phyloP scores from a whole-genome alignment of 2,329 filamentous ascomycete genomes.

The Chaetomium strumarium region DNA sequence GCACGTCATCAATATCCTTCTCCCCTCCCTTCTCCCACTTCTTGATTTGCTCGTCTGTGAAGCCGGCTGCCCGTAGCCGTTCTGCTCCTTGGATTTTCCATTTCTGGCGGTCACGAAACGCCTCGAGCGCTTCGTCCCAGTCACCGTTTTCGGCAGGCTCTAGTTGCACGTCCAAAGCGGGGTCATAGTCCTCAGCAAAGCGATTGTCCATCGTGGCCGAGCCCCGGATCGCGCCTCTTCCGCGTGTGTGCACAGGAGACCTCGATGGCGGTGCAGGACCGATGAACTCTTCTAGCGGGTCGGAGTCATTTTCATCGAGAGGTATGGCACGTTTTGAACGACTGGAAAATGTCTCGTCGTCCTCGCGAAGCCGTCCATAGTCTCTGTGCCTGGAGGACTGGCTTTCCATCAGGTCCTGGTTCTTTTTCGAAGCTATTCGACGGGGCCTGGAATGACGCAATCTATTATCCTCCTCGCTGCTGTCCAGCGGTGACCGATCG shows the following conservation, averaged over 20 bases:
- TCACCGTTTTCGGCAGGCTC: constrained; percentile 52
- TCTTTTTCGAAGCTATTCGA: constrained; percentile 11
- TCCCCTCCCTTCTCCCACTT: constrained; percentile 62
- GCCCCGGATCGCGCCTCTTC: constrained; percentile 60
- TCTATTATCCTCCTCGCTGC: constrained; percentile 12
- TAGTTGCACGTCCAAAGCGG: constrained; percentile 49
- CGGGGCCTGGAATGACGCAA: constrained; percentile 15
- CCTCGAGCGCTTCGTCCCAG: constrained; percentile 77
- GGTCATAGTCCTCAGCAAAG: constrained; percentile 63
- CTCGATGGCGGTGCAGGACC: constrained; percentile 60
- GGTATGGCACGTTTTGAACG: background rate
- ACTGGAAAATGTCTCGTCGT: constrained; percentile 10
- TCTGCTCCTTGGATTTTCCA: constrained; percentile 72
- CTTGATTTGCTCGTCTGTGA: constrained; percentile 66
- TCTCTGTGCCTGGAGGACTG: constrained; percentile 12
- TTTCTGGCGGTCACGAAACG: constrained; percentile 70
- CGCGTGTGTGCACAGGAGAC: constrained; percentile 56
- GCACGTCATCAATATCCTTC: constrained; percentile 59
- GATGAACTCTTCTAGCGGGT: constrained; percentile 69
- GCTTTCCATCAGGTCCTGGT: constrained; percentile 11
- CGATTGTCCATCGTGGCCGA: constrained; percentile 69
- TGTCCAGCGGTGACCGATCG: constrained; percentile 20
- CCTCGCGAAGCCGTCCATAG: constrained; percentile 12
- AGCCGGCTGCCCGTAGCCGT: constrained; percentile 69
- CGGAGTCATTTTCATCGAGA: constrained; percentile 47